phyloP scores from a whole-genome alignment of 257 asterid genomes.

The Scutellaria barbata region DNA sequence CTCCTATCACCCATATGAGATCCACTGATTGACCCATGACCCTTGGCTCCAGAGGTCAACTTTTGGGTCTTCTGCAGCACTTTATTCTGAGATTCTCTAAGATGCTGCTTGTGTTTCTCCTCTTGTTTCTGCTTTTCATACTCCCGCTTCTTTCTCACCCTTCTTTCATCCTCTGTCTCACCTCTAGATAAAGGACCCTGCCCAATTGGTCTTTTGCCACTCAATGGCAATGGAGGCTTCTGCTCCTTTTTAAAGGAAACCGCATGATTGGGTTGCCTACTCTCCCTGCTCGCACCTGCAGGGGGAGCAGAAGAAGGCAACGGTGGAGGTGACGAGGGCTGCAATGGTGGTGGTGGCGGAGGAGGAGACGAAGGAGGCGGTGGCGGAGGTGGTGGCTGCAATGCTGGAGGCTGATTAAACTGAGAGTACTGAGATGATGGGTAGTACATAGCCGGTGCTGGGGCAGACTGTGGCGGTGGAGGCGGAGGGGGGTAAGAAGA shows the following conservation, averaged over 20 bases:
- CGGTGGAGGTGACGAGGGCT: constrained; percentile 69
- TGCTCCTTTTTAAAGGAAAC: constrained; percentile 49
- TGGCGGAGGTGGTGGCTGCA: constrained; percentile 52
- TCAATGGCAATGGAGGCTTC: constrained; percentile 62
- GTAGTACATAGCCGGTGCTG: constrained; percentile 53
- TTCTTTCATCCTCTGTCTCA: constrained; percentile 95
- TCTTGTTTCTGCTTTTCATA: constrained; percentile 85
- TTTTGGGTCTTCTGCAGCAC: constrained; percentile 84
- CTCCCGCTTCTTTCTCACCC: constrained; percentile 78
- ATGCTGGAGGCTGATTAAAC: constrained; percentile 51
- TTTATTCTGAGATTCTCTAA: constrained; percentile 79
- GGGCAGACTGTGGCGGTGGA: constrained; percentile 57
- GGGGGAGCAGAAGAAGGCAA: constrained; percentile 53
- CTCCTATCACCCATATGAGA: constrained; percentile 86
- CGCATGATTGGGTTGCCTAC: constrained; percentile 50
- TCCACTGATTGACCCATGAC: constrained; percentile 78
- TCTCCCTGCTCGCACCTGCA: constrained; percentile 50
- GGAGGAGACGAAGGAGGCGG: constrained; percentile 75
- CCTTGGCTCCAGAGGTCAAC: constrained; percentile 75
- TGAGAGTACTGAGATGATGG: constrained; percentile 54
- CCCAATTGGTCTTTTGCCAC: constrained; percentile 51
- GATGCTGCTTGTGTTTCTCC: constrained; percentile 76
- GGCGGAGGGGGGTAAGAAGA: constrained; percentile 73
- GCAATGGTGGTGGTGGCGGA: constrained; percentile 76
- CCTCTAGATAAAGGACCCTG: constrained; percentile 54